Conservation (phyloP, 176 grass and related monocot genomes). For the Typha latifolia region DNA sequence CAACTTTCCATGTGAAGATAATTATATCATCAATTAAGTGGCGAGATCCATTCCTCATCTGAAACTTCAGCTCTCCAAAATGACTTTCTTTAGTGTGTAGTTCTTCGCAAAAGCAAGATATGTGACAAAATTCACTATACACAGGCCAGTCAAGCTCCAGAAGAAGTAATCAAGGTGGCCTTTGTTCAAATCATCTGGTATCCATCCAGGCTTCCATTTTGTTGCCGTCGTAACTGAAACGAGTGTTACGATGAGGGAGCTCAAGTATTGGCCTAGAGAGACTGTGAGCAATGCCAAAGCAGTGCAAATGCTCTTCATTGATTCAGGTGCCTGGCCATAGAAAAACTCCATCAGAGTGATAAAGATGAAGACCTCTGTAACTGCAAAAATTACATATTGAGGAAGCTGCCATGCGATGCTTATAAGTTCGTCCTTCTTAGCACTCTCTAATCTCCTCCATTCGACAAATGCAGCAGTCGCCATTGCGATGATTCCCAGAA, state of each 20-base stretch:
- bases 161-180: conserved; percentile 88
- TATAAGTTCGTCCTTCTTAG: conserved; percentile 11
- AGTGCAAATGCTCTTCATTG: conserved; percentile 85
- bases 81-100: conserved; percentile 52
- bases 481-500: conserved; percentile 44
- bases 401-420: conserved; percentile 68
- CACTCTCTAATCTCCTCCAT: conserved; percentile 23
- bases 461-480: conserved; percentile 51
- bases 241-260: conserved; percentile 50
- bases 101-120: conserved; percentile 50
- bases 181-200: conserved; percentile 62
- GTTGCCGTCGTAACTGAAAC: conserved; percentile 36
- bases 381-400: conserved; percentile 54
- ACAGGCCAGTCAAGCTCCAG: conserved; percentile 43
- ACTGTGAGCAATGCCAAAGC: conserved; percentile 61
- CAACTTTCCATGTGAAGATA: not conserved
- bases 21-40: conserved; percentile 1
- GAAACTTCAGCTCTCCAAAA: conserved; percentile 13
- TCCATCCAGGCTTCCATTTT: conserved; percentile 42
- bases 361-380: conserved; percentile 53
- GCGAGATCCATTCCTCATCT: not conserved
- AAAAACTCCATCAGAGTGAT: conserved; percentile 80
- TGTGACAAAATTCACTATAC: conserved; percentile 46
- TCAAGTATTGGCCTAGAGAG: conserved; percentile 66
- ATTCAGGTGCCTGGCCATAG: conserved; percentile 67